Evolutionary conservation across 1,139 yeast species (phyloP).

Genomic region (Saccharomycopsis hybrid): DNA sequence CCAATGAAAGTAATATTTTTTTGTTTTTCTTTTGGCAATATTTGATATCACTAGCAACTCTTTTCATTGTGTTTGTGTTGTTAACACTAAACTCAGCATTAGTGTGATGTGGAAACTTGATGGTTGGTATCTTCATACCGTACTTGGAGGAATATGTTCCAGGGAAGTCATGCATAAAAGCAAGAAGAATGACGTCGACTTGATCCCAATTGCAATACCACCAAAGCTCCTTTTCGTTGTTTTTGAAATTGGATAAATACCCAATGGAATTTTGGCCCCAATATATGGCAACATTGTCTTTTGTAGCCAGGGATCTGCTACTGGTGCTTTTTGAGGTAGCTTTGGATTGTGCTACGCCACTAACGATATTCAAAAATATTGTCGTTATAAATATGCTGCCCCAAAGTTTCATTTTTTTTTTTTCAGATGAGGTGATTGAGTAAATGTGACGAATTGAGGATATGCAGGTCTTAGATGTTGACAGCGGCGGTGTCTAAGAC

Average conservation of each 20-base stretch:
- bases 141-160: constrained; percentile 26
- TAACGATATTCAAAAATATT: no score
- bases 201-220: constrained; percentile 54
- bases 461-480: no score
- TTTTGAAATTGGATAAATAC: constrained; percentile 12
- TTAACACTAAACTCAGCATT: constrained; percentile 10
- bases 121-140: constrained; percentile 13
- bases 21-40: constrained; percentile 66
- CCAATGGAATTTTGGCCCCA: constrained; percentile 82
- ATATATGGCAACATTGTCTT: constrained; percentile 58
- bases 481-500: no score
- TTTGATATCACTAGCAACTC: constrained; percentile 54
- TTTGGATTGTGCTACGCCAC: no score
- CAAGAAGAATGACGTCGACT: constrained; percentile 56
- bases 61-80: constrained; percentile 35
- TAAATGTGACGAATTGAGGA: no score
- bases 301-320: constrained; percentile 22
- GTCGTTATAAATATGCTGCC: no score
- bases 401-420: no score
- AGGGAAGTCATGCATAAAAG: constrained; percentile 56
- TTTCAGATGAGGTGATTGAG: no score
- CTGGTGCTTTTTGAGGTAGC: no score
- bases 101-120: constrained; percentile 17
- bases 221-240: constrained; percentile 40
- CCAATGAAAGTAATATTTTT: constrained; percentile 63